Evolutionary conservation across 225 moss, liverwort and hornwort genomes (phyloP).

Genomic region (Thuidium tamariscinum): DNA sequence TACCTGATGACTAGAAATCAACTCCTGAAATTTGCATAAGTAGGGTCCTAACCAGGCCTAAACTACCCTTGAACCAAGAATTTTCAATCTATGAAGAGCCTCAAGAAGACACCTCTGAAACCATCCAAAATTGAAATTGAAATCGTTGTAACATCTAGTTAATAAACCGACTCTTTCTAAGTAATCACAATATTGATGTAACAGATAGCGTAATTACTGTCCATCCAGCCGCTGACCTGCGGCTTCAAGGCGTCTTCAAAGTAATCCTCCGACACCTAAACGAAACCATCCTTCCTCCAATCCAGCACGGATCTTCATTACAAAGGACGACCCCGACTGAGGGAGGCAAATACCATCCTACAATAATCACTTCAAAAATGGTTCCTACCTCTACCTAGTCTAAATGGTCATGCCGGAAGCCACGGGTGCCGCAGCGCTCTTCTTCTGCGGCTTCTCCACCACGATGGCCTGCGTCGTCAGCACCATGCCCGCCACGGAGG

Average conservation of each 20-base stretch:
- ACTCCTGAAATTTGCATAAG: not conserved
- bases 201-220: not conserved
- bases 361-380: not conserved
- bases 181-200: too few relatives aligned
- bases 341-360: not conserved
- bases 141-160: not conserved
- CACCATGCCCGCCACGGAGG: constrained; percentile 97
- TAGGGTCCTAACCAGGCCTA: too few relatives aligned
- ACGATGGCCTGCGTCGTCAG: constrained; percentile 96
- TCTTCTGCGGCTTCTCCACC: constrained; percentile 63
- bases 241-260: not conserved
- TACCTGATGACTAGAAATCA: too few relatives aligned
- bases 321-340: not conserved
- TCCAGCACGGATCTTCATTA: not conserved
- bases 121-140: too few relatives aligned
- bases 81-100: not conserved
- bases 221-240: not conserved
- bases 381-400: not conserved
- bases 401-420: constrained; percentile 51
- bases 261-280: not conserved
- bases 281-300: not conserved
- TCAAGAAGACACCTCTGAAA: not conserved
- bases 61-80: not conserved
- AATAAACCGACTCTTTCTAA: too few relatives aligned
- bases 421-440: not conserved